Conservation (phyloP, 2,329 filamentous ascomycete species). For the Cercospora nicotianae region DNA sequence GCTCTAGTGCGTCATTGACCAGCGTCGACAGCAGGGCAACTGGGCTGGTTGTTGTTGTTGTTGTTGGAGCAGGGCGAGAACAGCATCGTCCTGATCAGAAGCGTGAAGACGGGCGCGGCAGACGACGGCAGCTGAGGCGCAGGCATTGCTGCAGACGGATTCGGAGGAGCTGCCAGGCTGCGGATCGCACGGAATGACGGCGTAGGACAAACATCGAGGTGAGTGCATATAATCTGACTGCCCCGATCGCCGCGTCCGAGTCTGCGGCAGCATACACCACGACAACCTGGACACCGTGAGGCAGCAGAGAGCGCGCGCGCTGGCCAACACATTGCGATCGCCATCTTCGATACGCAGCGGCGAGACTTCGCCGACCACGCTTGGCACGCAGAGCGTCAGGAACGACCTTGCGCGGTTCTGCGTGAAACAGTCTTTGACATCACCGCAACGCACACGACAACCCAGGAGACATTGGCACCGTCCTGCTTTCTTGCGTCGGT, state of each 20-base stretch:
- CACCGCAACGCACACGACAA: not conserved
- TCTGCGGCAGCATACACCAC: not conserved
- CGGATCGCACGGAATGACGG: conserved; percentile 11
- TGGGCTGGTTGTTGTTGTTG: not conserved
- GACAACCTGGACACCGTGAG: not conserved
- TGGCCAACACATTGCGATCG: conserved; percentile 13
- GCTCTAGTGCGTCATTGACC: conserved; percentile 6
- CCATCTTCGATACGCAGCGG: conserved; percentile 8
- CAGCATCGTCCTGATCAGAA: not conserved
- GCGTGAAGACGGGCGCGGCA: not conserved
- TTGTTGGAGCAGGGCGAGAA: not conserved
- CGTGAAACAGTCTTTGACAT: conserved; percentile 15
- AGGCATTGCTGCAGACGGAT: not conserved
- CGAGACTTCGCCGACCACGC: not conserved
- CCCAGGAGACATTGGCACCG: not conserved
- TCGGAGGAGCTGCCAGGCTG: not conserved
- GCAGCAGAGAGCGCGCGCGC: not conserved
- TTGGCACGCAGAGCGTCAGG: conserved; percentile 8
- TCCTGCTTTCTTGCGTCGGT: not conserved
- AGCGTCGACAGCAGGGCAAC: not conserved
- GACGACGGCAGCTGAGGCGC: not conserved
- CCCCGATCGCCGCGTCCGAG: not conserved
- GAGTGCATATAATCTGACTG: not conserved
- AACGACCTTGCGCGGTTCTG: not conserved
- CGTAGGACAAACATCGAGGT: not conserved